Conservation (phyloP, 306 rosid species). For the Acacia acuminata region DNA sequence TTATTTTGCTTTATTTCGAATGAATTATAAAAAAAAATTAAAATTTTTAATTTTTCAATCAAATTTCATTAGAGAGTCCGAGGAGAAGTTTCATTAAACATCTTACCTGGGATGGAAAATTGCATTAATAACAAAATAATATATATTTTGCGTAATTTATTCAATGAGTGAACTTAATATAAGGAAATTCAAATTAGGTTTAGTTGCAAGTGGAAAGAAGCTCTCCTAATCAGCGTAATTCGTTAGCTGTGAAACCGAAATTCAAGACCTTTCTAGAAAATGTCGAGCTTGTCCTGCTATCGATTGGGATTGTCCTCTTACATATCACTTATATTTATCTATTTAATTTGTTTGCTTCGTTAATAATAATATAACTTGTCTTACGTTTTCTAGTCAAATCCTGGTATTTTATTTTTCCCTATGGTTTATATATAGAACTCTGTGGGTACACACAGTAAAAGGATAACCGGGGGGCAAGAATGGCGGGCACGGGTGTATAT, state of each 20-base stretch:
- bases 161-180: too few species aligned
- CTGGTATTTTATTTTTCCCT: not conserved
- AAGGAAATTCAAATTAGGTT: too few species aligned
- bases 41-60: too few species aligned
- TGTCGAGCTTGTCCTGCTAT: not conserved
- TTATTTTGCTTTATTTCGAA: too few species aligned
- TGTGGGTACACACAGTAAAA: not conserved
- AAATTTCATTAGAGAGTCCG: too few species aligned
- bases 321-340: not conserved
- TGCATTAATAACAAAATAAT: too few species aligned
- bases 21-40: too few species aligned
- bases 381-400: not conserved
- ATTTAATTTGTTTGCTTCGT: not conserved
- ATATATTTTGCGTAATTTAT: too few species aligned
- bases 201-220: not conserved
- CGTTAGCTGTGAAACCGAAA: not conserved
- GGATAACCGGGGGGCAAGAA: not conserved
- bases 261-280: not conserved
- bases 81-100: too few species aligned
- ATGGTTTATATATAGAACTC: not conserved
- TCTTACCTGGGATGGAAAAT: too few species aligned
- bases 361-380: too few species aligned
- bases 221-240: not conserved
- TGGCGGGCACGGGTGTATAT: not conserved
- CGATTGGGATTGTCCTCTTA: not conserved